Evolutionary conservation across 2,329 filamentous ascomycete species (phyloP), one percentile per base, ranked within the genome.

Genomic region (Trichoderma cornu-damae): DNA sequence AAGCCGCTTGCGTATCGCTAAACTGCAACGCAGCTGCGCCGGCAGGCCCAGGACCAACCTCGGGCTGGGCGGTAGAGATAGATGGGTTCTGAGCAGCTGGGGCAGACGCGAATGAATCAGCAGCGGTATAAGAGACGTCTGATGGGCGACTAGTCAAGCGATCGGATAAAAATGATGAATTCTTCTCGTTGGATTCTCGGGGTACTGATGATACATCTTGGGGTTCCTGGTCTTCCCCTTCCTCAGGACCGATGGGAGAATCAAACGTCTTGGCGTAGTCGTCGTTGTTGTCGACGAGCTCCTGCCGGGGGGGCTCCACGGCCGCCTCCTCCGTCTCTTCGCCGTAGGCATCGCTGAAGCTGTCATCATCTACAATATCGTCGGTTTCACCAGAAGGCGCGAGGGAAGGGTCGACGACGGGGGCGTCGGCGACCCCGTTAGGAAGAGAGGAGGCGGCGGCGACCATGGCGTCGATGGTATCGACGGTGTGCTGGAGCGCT

Each of bases 181-280:
- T 75, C 69, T 73, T 64, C 69, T 73, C 65, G 66, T 59, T 66
- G 68, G 64, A 72, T 69, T 57, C 44, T 65, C 63, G 53, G 18
- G 47, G 47, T 47, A 47, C 50, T 58, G 51, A 55, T 70, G 75
- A 72, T 77, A 78, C 72, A 77, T 75, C 67, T 65, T 67, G 70
- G 61, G 63, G 62, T 61, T 67, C 66, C 66, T 70, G 68, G 61
- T 69, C 69, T 59, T 68, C 72, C 60, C 64, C 68, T 60, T 70
- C 67, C 57, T 72, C 69, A 46, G 67, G 63, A 44, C 65, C 71
- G 65, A 72, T 70, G 57, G 76, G 75, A 58, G 78, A 79, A 68
- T 79, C 75, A 73, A 79, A 77, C 35, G 72, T 76, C 67, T 75
- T 79, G 64, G 76, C 75, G 70, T 79, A 78, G 63, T 79, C 77